Evolutionary conservation across 2,329 filamentous ascomycete genomes (phyloP), one percentile per base, ranked within the genome.

Genomic region (Emmonsia crescens): DNA sequence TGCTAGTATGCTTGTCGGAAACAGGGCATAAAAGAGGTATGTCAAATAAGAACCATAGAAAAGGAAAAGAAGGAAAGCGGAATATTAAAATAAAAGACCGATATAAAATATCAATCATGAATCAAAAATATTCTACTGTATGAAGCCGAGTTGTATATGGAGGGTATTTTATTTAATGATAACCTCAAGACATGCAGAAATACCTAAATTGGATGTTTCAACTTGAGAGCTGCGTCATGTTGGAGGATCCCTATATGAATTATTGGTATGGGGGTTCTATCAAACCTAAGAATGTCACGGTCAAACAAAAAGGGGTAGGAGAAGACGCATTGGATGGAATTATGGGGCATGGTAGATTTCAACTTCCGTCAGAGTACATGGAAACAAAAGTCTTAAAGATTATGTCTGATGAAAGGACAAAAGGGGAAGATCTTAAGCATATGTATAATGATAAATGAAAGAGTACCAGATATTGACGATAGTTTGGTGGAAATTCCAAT

Each of bases 1-100:
- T 66, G 66, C 64, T 68, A 66, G 64, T 65, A 68, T 67, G 66
- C n/a, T 38, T 55, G 3, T 24, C 9, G 3, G 19, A 14, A n/a
- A 33, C 16, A 52, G 19, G 49, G 51, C 52, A 21, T 56, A 5
- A 27, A 55, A 12, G 21, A n/a, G 9, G n/a, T 54, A 54, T 54
- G 16, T 12, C 24, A 49, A 27, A 49, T 49, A 24, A 49, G 29
- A 21, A 49, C 10, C 24, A 5, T 49, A 12, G 46, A 49, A 27
- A 27, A 19, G 12, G 46, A 10, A 29, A 29, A 16, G 10, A 14
- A 29, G 46, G 21, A 19, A 49, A 29, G 21, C 5, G 24, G 24
- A 49, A 29, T 4, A 49, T 49, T 5, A 49, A 29, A 49, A 29
- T 49, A 49, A 10, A 29, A 48, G 36, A 14, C 36, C 36, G 16